These are phyloP conservation scores for Symbiotaphrina buchneri DNA, from an alignment of 495 filamentous ascomycete species.

Conservation along the genomic window DNA sequence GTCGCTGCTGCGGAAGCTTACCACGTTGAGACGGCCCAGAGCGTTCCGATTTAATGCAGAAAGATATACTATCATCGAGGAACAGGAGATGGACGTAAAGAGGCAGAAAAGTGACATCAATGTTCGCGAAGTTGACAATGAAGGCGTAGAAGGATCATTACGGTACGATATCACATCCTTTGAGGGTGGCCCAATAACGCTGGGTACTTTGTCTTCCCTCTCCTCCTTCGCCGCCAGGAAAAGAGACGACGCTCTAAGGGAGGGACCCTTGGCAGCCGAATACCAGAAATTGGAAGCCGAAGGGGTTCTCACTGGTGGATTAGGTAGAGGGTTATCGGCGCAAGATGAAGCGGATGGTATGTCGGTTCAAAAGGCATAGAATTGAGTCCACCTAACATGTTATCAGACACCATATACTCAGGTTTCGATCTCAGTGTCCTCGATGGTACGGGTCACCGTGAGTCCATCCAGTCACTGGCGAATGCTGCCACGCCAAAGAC, in stretches of 20 bases:
- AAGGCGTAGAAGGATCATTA: constrained; percentile 2
- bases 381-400: constrained; percentile 1
- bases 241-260: constrained; percentile 1
- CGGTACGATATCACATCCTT: constrained; percentile 4
- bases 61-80: constrained; percentile 1
- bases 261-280: constrained; percentile 3
- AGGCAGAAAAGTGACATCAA: not conserved
- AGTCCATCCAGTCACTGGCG: not conserved
- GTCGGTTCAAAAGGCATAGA: constrained; percentile 1
- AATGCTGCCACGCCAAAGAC: not conserved
- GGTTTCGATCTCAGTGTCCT: constrained; percentile 4
- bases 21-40: not conserved
- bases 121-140: not conserved
- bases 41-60: not conserved
- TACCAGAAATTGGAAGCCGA: constrained; percentile 3
- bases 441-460: constrained; percentile 1
- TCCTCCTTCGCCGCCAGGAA: constrained; percentile 1
- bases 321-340: constrained; percentile 5
- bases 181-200: not conserved
- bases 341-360: not conserved
- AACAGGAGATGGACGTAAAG: not conserved
- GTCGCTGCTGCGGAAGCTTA: constrained; percentile 1
- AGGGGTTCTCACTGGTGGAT: constrained; percentile 3
- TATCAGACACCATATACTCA: constrained; percentile 1
- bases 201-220: not conserved